These are phyloP conservation scores for Fraxinus sp. DNA, from an alignment of 305 asterid species.

Conservation along the genomic window DNA sequence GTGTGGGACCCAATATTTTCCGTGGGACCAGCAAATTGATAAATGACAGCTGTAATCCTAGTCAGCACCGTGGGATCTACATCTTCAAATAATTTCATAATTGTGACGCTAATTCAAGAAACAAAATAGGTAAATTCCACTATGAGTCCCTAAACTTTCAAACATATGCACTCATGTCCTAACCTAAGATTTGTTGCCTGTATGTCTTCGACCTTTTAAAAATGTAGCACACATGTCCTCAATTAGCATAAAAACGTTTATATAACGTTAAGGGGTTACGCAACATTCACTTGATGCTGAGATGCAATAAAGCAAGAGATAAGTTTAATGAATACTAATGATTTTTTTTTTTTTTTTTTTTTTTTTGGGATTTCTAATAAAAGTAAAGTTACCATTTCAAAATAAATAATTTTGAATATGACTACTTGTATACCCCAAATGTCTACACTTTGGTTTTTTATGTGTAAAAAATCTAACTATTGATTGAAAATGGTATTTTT, in stretches of 20 bases:
- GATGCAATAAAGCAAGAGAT: background rate
- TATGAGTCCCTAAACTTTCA: background rate
- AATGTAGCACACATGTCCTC: background rate
- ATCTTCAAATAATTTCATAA: slow-evolving; percentile 30
- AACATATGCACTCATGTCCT: background rate
- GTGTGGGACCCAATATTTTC: background rate
- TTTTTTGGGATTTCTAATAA: too few relatives aligned
- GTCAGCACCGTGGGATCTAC: slow-evolving; percentile 44
- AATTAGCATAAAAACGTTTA: too few relatives aligned
- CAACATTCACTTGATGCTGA: background rate
- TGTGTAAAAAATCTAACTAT: too few relatives aligned
- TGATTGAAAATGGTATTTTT: too few relatives aligned
- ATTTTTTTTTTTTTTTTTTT: too few relatives aligned
- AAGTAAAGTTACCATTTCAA: too few relatives aligned
- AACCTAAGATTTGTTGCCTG: background rate
- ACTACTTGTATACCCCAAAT: too few relatives aligned
- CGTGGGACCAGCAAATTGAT: slow-evolving; percentile 12
- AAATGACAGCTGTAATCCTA: slow-evolving; percentile 29
- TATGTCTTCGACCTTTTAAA: background rate
- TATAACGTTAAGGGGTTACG: background rate
- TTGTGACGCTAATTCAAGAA: slow-evolving; percentile 22
- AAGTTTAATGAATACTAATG: background rate
- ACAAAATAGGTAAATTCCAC: background rate
- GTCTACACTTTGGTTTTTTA: too few relatives aligned
- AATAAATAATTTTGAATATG: too few relatives aligned